Percentiles rank a stretch among this genome's conserved stretches.
phyloP scores from a whole-genome alignment of 345 rosid species.

The Camelina neglecta region DNA sequence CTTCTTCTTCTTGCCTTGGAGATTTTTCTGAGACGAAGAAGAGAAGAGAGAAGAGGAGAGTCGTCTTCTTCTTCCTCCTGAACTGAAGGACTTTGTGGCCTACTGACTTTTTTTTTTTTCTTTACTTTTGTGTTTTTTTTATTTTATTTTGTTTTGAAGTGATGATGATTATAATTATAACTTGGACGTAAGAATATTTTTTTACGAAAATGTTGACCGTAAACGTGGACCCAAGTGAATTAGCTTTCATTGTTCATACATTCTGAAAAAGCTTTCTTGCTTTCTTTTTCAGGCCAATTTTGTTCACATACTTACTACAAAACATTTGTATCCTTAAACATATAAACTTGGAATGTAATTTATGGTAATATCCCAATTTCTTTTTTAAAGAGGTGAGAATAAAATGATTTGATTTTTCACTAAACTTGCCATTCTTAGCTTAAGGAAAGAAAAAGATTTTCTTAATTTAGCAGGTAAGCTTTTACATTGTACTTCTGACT shows the following conservation, averaged over 20 bases:
- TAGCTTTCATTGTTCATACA: not conserved
- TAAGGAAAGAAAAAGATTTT: not conserved
- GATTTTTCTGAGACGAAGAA: constrained; percentile 3
- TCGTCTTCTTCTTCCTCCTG: constrained; percentile 39
- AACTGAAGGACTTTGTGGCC: constrained; percentile 41
- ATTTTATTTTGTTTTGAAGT: not conserved
- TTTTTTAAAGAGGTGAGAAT: too few relatives aligned
- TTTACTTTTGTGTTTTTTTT: not conserved
- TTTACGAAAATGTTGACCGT: constrained; percentile 26
- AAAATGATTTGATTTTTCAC: too few relatives aligned
- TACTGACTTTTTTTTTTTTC: constrained; percentile 19
- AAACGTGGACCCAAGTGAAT: constrained; percentile 22
- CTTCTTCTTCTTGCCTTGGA: not conserved
- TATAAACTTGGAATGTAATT: not conserved
- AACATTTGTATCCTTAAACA: not conserved
- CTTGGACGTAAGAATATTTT: not conserved
- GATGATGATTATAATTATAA: constrained; percentile 6
- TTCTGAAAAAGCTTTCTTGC: not conserved
- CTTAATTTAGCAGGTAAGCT: not conserved
- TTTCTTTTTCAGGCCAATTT: constrained; percentile 25
- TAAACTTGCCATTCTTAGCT: constrained; percentile 1
- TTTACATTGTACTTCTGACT: not conserved
- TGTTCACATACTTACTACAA: constrained; percentile 16
- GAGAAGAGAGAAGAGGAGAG: constrained; percentile 11
- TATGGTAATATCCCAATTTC: not conserved